Conservation (phyloP, 768 basidiomycete genomes). For the Kwoniella mangroviensis region DNA sequence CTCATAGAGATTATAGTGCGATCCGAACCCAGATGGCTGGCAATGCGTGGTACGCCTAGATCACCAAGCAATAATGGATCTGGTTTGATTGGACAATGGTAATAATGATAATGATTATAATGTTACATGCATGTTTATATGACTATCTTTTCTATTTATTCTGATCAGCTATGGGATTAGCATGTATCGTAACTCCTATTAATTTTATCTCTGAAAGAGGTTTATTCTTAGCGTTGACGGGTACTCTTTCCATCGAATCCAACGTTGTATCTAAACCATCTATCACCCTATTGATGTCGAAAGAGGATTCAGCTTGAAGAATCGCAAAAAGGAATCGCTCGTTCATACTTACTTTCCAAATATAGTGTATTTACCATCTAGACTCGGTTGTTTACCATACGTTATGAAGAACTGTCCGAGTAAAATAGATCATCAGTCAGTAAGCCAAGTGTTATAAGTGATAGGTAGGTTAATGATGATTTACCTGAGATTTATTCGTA, state of each 20-base stretch:
- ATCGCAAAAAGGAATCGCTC: too few relatives aligned
- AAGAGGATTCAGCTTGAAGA: too few relatives aligned
- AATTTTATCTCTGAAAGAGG: slow-evolving; percentile 85
- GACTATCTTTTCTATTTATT: slow-evolving; percentile 15
- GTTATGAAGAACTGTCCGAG: slow-evolving; percentile 65
- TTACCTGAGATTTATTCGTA: slow-evolving; percentile 72
- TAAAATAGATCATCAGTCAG: too few relatives aligned
- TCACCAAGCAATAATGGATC: neutral
- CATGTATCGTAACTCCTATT: slow-evolving; percentile 81
- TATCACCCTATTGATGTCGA: slow-evolving; percentile 83
- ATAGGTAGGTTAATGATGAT: neutral
- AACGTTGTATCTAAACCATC: slow-evolving; percentile 93
- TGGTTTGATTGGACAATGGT: neutral
- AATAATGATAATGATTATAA: neutral
- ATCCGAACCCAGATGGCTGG: slow-evolving; percentile 22
- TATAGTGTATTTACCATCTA: slow-evolving; percentile 89
- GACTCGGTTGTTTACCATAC: slow-evolving; percentile 88
- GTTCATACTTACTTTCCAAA: slow-evolving; percentile 69
- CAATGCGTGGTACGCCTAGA: slow-evolving; percentile 37
- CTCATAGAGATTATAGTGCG: slow-evolving; percentile 64
- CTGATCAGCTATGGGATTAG: slow-evolving; percentile 89
- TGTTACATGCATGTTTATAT: slow-evolving; percentile 16
- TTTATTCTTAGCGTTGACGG: slow-evolving; percentile 87
- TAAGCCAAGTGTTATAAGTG: too few relatives aligned
- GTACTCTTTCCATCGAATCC: slow-evolving; percentile 89